Evolutionary conservation across 371 early-diverging fungal species (phyloP).

Genomic region (Mortierella sp.): DNA sequence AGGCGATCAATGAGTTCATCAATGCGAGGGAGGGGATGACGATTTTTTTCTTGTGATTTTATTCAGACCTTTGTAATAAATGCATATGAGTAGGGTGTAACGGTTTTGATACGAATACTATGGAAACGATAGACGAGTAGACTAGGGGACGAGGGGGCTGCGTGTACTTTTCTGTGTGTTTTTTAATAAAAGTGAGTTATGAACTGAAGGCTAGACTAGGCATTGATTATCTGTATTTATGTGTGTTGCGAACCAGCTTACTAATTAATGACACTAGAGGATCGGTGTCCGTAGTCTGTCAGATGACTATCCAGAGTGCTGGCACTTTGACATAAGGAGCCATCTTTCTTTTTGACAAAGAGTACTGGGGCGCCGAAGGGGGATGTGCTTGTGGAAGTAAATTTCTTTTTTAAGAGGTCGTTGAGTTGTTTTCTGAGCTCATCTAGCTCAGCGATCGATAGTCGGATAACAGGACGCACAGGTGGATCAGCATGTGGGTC

Average conservation of each 20-base stretch:
- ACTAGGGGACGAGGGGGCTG: no score
- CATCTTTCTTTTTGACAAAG: conserved; percentile 68
- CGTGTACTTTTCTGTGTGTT: no score
- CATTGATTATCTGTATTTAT: no score
- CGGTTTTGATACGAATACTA: no score
- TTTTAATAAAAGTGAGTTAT: no score
- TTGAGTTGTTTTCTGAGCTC: conserved; percentile 48
- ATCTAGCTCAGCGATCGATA: conserved; percentile 42
- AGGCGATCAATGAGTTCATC: conserved; percentile 60
- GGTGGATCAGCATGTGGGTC: conserved; percentile 41
- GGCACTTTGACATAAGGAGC: conserved; percentile 46
- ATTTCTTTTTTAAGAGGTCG: conserved; percentile 16
- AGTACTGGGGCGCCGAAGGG: conserved; percentile 67
- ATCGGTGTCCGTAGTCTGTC: no score
- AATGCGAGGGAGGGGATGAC: conserved; percentile 60
- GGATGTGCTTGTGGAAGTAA: conserved; percentile 36
- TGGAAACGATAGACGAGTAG: no score
- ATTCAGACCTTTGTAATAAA: conserved; percentile 29
- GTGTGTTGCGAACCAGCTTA: no score
- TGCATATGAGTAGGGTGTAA: no score
- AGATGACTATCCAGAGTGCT: no score
- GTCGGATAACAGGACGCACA: conserved; percentile 27
- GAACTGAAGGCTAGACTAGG: no score
- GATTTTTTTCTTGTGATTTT: conserved; percentile 19
- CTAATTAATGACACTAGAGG: no score